A percentile compares a stretch with the other conserved stretches of the same genome.
Evolutionary conservation across 2,329 filamentous ascomycete genomes (phyloP).

Genomic region (Sclerotinia sclerotiorum): DNA sequence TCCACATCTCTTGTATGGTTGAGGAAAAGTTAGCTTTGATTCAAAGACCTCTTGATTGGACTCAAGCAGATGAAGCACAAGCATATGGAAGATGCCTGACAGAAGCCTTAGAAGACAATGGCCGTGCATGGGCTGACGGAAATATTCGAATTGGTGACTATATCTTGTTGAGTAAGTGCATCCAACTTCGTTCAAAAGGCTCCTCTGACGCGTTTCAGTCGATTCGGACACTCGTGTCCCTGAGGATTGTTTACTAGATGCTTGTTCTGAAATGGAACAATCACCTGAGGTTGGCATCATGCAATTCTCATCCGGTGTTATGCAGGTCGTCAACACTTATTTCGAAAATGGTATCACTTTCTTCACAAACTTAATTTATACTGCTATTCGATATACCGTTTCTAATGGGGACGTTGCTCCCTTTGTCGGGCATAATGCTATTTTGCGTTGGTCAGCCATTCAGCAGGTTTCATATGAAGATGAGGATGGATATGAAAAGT

Average conservation of each 20-base stretch:
- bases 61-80: conserved; percentile 64
- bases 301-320: conserved; percentile 75
- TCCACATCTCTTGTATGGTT: conserved; percentile 67
- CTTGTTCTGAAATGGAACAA: conserved; percentile 79
- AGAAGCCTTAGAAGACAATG: conserved; percentile 65
- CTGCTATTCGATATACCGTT: conserved; percentile 74
- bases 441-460: conserved; percentile 73
- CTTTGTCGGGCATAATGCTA: conserved; percentile 78
- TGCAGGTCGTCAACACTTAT: conserved; percentile 74
- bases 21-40: conserved; percentile 65
- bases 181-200: background rate
- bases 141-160: conserved; percentile 86
- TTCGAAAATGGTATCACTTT: conserved; percentile 70
- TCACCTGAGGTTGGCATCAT: conserved; percentile 76
- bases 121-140: conserved; percentile 76
- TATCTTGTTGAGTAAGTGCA: conserved; percentile 59
- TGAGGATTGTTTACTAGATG: conserved; percentile 73
- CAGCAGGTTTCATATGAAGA: conserved; percentile 71
- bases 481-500: conserved; percentile 72
- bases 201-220: conserved; percentile 43
- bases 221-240: conserved; percentile 80
- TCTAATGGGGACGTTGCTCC: conserved; percentile 75
- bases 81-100: conserved; percentile 66
- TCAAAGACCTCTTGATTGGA: conserved; percentile 62
- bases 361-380: conserved; percentile 74